Base-by-base conservation (phyloP, 257 asterid genomes). In the Leptodermis oblonga region DNA sequence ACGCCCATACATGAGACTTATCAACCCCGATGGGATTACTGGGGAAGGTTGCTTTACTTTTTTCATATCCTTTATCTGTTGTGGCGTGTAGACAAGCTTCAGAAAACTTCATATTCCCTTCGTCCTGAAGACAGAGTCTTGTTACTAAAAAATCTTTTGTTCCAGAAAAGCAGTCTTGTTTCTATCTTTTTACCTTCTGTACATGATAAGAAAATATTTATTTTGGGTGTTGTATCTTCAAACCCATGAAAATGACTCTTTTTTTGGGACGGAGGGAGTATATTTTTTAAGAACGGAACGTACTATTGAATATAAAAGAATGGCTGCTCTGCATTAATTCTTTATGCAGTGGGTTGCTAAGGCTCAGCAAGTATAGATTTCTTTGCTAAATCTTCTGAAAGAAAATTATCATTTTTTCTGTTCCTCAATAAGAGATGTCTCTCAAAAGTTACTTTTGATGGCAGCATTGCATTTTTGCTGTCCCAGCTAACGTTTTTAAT, bases 21-120 rank as follows among this genome's bases (percentile, higher is more conserved):
- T 83, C 99, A 93, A 76, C 99, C 99, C 48, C 99, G 97, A 54
- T 93, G 99, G 99, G 99, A 93, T 83, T 90, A 83, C 65, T 93
- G 99, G 99, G 99, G 99, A 83, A 93, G 99, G 99, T 93, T 67
- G 75, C 41, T 42, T 4, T 53, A 25, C 36, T 41, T 41, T 48
- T n/a, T 52, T 5, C 28, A 5, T 51, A 4, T 49, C 18, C 58
- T 52, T n/a, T 0, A 52, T 8, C 28, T 52, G 18, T 51, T 12
- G 18, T 51, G 56, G 56, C 56, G 4, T 10, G n/a, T n/a, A n/a
- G n/a, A n/a, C n/a, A n/a, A n/a, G n/a, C n/a, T n/a, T n/a, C n/a
- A n/a, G n/a, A n/a, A n/a, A n/a, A n/a, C n/a, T n/a, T n/a, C n/a
- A n/a, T n/a, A n/a, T n/a, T n/a, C n/a, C n/a, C n/a, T n/a, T n/a